Conservation (phyloP, 805 yeast genomes). For the Kluyveromyces siamensis region DNA sequence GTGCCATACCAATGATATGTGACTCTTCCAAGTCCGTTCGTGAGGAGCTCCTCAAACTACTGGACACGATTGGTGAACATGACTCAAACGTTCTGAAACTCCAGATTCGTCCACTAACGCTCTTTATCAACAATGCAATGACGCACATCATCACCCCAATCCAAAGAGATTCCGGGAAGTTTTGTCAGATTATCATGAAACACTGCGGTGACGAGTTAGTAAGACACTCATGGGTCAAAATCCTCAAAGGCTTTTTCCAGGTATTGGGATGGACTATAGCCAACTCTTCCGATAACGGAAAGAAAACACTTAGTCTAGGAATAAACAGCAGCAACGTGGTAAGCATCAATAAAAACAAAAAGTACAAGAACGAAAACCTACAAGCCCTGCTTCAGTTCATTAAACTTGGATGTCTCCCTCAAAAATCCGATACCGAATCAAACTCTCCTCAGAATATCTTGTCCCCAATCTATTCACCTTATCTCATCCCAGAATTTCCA, state of each 20-base stretch:
- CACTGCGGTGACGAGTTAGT: slow-evolving; percentile 47
- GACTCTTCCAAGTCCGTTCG: slow-evolving; percentile 66
- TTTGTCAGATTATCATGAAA: slow-evolving; percentile 50
- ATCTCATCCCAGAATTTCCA: slow-evolving; percentile 46
- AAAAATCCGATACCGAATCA: not conserved
- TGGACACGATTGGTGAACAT: slow-evolving; percentile 37
- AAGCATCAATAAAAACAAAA: slow-evolving; percentile 8
- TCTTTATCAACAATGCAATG: slow-evolving; percentile 85
- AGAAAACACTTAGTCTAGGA: slow-evolving; percentile 20
- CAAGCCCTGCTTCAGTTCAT: slow-evolving; percentile 36
- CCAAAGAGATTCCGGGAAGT: slow-evolving; percentile 65
- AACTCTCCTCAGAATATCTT: not conserved
- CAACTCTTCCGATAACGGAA: slow-evolving; percentile 20
- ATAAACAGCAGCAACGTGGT: slow-evolving; percentile 8
- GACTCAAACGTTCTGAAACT: slow-evolving; percentile 50
- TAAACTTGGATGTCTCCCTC: slow-evolving; percentile 29
- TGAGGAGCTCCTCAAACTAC: slow-evolving; percentile 39
- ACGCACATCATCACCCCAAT: slow-evolving; percentile 77
- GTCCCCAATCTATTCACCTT: slow-evolving; percentile 14
- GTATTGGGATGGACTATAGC: slow-evolving; percentile 60
- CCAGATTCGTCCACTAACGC: slow-evolving; percentile 51
- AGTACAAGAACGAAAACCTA: slow-evolving; percentile 25
- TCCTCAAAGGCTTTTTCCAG: slow-evolving; percentile 57
- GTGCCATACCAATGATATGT: slow-evolving; percentile 25
- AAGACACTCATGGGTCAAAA: slow-evolving; percentile 57